Base-by-base conservation (phyloP, 257 asterid genomes). In the Paulownia fortunei region DNA sequence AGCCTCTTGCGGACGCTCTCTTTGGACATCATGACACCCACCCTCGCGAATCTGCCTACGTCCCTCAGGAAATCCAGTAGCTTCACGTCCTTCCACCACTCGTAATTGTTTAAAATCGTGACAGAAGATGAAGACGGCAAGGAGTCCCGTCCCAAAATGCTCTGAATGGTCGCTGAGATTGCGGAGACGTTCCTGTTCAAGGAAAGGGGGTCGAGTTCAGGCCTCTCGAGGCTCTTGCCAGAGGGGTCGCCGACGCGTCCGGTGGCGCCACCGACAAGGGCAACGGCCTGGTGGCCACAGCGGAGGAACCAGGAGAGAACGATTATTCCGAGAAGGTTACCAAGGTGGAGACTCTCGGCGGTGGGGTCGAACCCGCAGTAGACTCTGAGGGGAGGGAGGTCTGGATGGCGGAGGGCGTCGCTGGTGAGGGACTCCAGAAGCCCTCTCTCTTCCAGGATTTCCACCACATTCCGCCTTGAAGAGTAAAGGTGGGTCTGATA, bases 351-450 rank as follows among this genome's bases (percentile, higher is more conserved):
- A 74, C 92, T 87, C 55, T 92, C 96, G 6, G 98, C 97, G 56
- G 99, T 94, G 27, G 99, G 99, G 88, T 94, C 99, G 75, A 94
- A 94, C 37, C 99, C 99, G 32, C 99, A 94, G 84, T 94, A 92
- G 68, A 83, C 97, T 59, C 87, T 82, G 34, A 89, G 88, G 5
- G 88, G 89, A 42, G 85, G 80, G 77, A 19, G 73, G 66, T 12
- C 73, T 58, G 85, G 15, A 56, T 77, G 83, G 68, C 88, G 82
- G 69, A 92, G 89, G 62, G 81, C 67, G 49, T 91, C 92, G 72
- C 82, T 56, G 56, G 99, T 92, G 79, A 94, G 69, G 84, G 96
- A 88, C 6, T 92, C 98, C 44, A 94, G 80, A 0, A 94, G 85
- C 15, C 97, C 97, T 26, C 99, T 83, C 62, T 94, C 91, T 84